phyloP scores from a whole-genome alignment of 768 basidiomycete species.

The Leccinum subgranulosum region DNA sequence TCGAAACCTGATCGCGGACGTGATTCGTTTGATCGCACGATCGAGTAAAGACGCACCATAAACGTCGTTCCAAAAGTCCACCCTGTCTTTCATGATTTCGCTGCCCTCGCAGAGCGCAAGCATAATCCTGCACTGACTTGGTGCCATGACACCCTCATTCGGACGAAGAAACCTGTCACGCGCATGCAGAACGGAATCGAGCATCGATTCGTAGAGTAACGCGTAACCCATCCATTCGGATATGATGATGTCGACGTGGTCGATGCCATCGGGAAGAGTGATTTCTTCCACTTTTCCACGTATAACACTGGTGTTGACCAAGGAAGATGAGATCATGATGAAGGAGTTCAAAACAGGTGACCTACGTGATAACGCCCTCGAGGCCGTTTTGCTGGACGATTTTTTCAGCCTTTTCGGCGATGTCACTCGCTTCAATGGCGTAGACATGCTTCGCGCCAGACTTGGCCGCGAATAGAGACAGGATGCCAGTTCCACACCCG shows the following conservation, averaged over 20 bases:
- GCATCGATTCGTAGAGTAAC: constrained; percentile 93
- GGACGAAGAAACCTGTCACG: constrained; percentile 81
- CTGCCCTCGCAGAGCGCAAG: constrained; percentile 77
- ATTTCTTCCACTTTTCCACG: constrained; percentile 92
- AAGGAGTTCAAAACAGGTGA: constrained; percentile 9
- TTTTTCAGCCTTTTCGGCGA: constrained; percentile 71
- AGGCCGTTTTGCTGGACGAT: constrained; percentile 77
- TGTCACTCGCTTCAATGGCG: constrained; percentile 86
- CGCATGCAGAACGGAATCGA: constrained; percentile 89
- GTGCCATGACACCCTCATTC: constrained; percentile 77
- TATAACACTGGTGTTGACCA: constrained; percentile 53
- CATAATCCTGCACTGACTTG: constrained; percentile 85
- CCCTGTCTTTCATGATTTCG: constrained; percentile 74
- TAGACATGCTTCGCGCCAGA: constrained; percentile 89
- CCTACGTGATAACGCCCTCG: constrained; percentile 65
- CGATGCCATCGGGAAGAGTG: constrained; percentile 61
- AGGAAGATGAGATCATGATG: constrained; percentile 8
- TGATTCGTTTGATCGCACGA: neutral
- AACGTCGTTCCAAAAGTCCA: constrained; percentile 87
- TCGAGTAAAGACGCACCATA: constrained; percentile 57
- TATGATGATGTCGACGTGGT: constrained; percentile 89
- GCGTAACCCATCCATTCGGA: constrained; percentile 99
- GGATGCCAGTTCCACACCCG: constrained; percentile 93
- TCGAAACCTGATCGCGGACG: constrained; percentile 71
- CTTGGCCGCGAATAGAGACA: constrained; percentile 85